Percentiles rank a stretch among this genome's conserved stretches.
Conservation (phyloP, 768 basidiomycete genomes). For the Coprinopsis strossmayeri region DNA sequence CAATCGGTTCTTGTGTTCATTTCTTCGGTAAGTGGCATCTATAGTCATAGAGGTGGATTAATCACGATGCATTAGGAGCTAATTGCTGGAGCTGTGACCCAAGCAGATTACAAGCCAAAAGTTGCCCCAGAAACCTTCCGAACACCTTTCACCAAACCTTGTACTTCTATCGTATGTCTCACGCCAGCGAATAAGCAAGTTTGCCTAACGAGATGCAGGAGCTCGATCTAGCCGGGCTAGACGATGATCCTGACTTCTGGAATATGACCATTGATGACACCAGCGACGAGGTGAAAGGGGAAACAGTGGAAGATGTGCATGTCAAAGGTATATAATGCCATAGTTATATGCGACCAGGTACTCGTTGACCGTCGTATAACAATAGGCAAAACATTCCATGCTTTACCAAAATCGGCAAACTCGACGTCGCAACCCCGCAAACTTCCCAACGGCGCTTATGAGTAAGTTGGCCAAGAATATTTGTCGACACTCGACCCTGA, state of each 20-base stretch:
- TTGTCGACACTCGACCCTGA: too few species aligned
- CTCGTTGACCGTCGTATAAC: too few species aligned
- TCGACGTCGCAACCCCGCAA: constrained; percentile 14
- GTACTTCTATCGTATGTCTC: constrained; percentile 43
- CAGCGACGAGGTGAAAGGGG: constrained; percentile 3
- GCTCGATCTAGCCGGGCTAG: constrained; percentile 57
- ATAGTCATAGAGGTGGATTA: not conserved
- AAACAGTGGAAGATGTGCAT: not conserved
- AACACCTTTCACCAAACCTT: constrained; percentile 65
- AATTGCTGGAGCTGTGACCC: constrained; percentile 58
- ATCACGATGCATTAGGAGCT: constrained; percentile 46
- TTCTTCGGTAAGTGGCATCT: constrained; percentile 41
- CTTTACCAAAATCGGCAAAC: not conserved
- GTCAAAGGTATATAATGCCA: not conserved
- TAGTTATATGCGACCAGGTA: not conserved
- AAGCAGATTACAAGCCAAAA: constrained; percentile 50
- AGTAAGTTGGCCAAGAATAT: too few species aligned
- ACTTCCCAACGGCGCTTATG: constrained; percentile 58
- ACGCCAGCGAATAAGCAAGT: too few species aligned
- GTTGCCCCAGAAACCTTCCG: constrained; percentile 54
- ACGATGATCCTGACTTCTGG: constrained; percentile 69
- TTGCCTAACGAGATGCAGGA: too few species aligned
- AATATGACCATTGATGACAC: constrained; percentile 30
- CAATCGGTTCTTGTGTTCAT: constrained; percentile 58
- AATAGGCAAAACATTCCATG: too few species aligned